These are phyloP conservation scores for Chytriomyces hyalinus DNA, from an alignment of 192 early-diverging fungal genomes.

Conservation along the genomic window DNA sequence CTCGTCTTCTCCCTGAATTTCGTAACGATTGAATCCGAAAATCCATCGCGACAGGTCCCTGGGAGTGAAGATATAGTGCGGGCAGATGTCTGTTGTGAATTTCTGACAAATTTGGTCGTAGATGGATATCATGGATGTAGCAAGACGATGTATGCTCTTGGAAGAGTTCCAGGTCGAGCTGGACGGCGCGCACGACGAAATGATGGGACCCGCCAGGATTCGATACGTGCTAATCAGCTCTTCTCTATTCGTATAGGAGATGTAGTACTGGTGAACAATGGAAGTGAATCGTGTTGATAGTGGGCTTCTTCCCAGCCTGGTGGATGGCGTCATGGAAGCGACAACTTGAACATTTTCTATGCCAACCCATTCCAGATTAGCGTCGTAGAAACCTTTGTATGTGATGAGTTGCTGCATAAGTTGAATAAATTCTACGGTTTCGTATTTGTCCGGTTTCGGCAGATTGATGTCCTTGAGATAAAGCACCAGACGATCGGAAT, in stretches of 20 bases:
- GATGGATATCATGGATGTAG: constrained; percentile 54
- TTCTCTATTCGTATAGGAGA: constrained; percentile 54
- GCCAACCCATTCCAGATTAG: constrained; percentile 60
- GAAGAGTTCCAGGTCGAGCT: constrained; percentile 53
- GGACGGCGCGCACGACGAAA: constrained; percentile 33
- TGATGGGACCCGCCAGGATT: constrained; percentile 47
- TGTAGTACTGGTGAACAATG: constrained; percentile 48
- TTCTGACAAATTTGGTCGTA: constrained; percentile 51
- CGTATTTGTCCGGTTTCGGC: constrained; percentile 64
- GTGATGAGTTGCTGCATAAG: constrained; percentile 64
- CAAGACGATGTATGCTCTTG: constrained; percentile 52
- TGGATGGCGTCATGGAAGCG: constrained; percentile 62
- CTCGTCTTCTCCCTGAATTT: constrained; percentile 44
- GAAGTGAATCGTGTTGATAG: constrained; percentile 63
- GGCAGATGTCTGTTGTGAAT: constrained; percentile 54
- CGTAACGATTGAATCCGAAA: constrained; percentile 47
- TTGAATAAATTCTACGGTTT: constrained; percentile 64
- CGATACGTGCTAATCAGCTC: constrained; percentile 56
- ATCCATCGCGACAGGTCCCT: constrained; percentile 58
- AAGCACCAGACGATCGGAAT: constrained; percentile 57
- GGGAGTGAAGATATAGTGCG: constrained; percentile 63
- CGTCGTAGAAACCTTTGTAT: constrained; percentile 63
- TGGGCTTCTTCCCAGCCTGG: constrained; percentile 55
- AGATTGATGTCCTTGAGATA: constrained; percentile 69
- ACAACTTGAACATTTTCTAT: constrained; percentile 66